Conservation (phyloP, 257 asterid species). For the Voacanga thouarsii region DNA sequence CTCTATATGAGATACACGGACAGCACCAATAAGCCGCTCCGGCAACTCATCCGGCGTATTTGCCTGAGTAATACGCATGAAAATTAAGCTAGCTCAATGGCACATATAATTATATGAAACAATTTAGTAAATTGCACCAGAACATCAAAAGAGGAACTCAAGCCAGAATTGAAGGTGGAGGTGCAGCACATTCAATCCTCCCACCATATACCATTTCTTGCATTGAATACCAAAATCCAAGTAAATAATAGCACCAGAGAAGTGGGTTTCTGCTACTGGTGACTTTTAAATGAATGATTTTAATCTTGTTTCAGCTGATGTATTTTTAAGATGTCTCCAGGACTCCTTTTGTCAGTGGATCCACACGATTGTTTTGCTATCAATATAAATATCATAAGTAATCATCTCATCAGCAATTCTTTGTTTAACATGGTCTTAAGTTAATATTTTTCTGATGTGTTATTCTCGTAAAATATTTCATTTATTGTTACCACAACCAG, state of each 20-base stretch:
- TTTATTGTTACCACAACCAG: not conserved
- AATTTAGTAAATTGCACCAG: not conserved
- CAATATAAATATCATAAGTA: not conserved
- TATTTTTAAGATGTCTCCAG: not conserved
- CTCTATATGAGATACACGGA: constrained; percentile 45
- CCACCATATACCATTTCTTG: not conserved
- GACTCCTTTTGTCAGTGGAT: not conserved
- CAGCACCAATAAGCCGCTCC: constrained; percentile 45
- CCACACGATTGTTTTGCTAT: not conserved
- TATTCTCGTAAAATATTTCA: not conserved
- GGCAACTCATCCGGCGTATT: constrained; percentile 44
- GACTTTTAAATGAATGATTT: not conserved
- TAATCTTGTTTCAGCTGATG: not conserved
- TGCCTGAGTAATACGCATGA: constrained; percentile 23
- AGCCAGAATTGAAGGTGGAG: not conserved
- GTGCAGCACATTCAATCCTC: not conserved
- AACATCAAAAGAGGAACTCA: not conserved
- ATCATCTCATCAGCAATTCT: not conserved
- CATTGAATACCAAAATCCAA: not conserved
- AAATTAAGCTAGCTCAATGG: not conserved
- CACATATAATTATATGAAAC: not conserved
- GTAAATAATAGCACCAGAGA: not conserved
- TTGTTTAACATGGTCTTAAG: not conserved
- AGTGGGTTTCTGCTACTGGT: not conserved
- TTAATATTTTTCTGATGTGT: not conserved